These are phyloP conservation scores for Trichoderma koningii DNA, from an alignment of 2,329 filamentous ascomycete genomes.

Conservation along the genomic window DNA sequence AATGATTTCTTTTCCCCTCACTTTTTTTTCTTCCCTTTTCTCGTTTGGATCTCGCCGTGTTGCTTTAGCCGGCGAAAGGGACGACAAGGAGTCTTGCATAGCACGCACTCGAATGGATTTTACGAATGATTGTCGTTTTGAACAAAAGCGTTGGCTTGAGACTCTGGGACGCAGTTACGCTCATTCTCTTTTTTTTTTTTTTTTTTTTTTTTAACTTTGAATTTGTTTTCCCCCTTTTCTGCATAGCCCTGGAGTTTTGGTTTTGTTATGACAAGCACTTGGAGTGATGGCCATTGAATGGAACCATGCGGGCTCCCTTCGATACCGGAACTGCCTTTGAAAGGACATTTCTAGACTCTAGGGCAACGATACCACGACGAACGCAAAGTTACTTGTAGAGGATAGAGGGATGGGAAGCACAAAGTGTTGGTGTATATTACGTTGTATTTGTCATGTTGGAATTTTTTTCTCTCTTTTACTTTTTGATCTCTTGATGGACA, in stretches of 20 bases:
- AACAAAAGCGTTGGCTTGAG: too few species aligned
- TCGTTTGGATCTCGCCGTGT: conserved; percentile 16
- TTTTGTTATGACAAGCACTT: conserved; percentile 14
- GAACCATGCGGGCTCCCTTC: conserved; percentile 9
- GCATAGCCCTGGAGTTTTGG: conserved; percentile 34
- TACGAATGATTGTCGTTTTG: conserved; percentile 29
- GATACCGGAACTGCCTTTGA: conserved; percentile 18
- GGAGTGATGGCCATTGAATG: conserved; percentile 12
- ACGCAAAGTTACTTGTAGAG: conserved; percentile 19
- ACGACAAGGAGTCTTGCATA: conserved; percentile 26
- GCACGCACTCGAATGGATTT: conserved; percentile 25
- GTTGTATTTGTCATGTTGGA: conserved; percentile 10
- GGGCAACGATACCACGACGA: conserved; percentile 25
- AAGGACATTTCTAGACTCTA: conserved; percentile 15
- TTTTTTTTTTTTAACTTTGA: conserved; percentile 4
- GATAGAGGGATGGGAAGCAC: conserved; percentile 22
- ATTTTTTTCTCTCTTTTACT: not conserved
- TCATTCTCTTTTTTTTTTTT: conserved; percentile 15
- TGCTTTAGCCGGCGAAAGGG: conserved; percentile 14
- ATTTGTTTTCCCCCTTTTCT: not conserved
- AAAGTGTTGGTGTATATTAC: conserved; percentile 23
- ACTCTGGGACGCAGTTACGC: conserved; percentile 26
- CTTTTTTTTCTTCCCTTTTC: not conserved
- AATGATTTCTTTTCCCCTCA: conserved; percentile 1
- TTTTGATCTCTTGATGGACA: conserved; percentile 1